These are phyloP conservation scores for Yamadazyma trypodendri DNA, from an alignment of 1,139 yeast species.

Conservation along the genomic window DNA sequence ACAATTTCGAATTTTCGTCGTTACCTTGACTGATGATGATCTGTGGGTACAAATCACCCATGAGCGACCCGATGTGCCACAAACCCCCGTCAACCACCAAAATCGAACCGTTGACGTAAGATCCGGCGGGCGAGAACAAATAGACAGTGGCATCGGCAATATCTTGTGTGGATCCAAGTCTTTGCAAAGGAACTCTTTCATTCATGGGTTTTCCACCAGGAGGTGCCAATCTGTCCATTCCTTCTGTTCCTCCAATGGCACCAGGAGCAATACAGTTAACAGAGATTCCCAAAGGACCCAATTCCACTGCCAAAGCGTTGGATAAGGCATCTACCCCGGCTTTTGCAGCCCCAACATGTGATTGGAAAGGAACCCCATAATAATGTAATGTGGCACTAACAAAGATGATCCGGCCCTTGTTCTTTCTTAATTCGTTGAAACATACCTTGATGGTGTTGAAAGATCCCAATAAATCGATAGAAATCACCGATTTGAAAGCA, in stretches of 20 bases:
- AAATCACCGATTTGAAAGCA: slow-evolving; percentile 86
- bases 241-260: slow-evolving; percentile 81
- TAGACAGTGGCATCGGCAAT: slow-evolving; percentile 88
- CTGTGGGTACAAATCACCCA: slow-evolving; percentile 36
- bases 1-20: slow-evolving; percentile 16
- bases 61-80: slow-evolving; percentile 70
- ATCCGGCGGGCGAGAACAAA: slow-evolving; percentile 79
- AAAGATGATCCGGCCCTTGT: slow-evolving; percentile 74
- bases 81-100: slow-evolving; percentile 87
- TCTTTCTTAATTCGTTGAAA: slow-evolving; percentile 61
- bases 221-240: slow-evolving; percentile 57
- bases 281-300: slow-evolving; percentile 86
- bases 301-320: slow-evolving; percentile 81
- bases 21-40: slow-evolving; percentile 25
- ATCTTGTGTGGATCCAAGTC: slow-evolving; percentile 72
- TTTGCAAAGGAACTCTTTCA: slow-evolving; percentile 67
- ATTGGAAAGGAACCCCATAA: slow-evolving; percentile 86
- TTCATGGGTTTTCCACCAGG: slow-evolving; percentile 35
- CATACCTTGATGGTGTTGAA: slow-evolving; percentile 87
- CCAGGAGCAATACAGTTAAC: slow-evolving; percentile 92
- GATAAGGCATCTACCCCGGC: slow-evolving; percentile 93
- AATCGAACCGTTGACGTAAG: slow-evolving; percentile 74
- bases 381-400: slow-evolving; percentile 92
- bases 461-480: slow-evolving; percentile 84
- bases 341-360: slow-evolving; percentile 92